phyloP scores from a whole-genome alignment of 2,329 filamentous ascomycete species.

The Fusarium virguliforme region DNA sequence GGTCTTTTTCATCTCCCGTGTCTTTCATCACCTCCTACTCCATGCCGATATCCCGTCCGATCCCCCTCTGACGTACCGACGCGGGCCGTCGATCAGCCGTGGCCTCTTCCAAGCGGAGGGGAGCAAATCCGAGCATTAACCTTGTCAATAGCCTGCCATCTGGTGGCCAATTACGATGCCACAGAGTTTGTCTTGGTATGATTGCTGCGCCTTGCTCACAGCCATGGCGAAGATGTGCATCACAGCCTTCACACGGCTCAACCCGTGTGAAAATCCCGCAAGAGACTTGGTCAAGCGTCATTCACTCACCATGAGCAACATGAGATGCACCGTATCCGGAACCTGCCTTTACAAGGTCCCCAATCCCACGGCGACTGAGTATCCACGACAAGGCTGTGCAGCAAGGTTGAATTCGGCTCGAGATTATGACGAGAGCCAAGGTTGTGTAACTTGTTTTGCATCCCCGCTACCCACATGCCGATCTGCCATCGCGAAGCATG shows the following conservation, averaged over 20 bases:
- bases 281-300: not conserved
- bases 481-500: not conserved
- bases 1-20: not conserved
- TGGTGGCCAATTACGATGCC: not conserved
- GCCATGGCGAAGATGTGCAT: not conserved
- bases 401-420: not conserved
- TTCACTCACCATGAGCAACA: not conserved
- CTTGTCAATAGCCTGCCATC: not conserved
- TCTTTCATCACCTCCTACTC: not conserved
- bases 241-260: not conserved
- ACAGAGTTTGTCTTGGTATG: not conserved
- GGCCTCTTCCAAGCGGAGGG: not conserved
- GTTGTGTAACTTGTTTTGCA: not conserved
- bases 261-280: not conserved
- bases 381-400: not conserved
- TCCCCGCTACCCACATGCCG: not conserved
- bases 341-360: not conserved
- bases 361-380: not conserved
- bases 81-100: not conserved
- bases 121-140: not conserved
- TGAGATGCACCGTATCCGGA: conserved; percentile 2
- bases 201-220: not conserved
- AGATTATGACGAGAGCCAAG: not conserved
- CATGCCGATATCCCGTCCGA: not conserved
- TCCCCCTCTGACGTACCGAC: not conserved